Base-by-base conservation (phyloP, 1,284 basidiomycete species). In the Sanguinoderma infundibulare region DNA sequence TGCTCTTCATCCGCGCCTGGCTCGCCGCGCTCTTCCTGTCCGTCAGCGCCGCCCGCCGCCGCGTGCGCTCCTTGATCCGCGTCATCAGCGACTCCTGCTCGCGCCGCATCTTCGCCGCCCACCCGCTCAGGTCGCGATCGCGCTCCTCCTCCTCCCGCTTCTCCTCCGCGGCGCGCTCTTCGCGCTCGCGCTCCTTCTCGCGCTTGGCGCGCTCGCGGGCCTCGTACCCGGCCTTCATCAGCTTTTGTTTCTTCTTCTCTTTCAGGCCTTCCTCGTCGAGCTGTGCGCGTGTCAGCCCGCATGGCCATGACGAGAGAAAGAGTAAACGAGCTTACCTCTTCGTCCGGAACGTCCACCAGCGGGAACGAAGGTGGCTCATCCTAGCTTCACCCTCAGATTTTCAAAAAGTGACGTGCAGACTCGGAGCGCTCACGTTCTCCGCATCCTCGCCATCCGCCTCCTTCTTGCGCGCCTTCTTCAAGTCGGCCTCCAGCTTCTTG, bases 1-100 rank as follows among this genome's bases (percentile, higher is more conserved):
- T 98, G 65, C 86, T 95, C 79, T 98, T 98, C 97, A 99, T 99
- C 65, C 97, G 81, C 52, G 94, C 95, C 77, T 99, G 98, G 0
- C 96, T 91, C 5, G 95, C 96, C 3, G 96, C 92, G 67, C 94
- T 97, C 79, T 99, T 99, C 46, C 98, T 79, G 55, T 89, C 96
- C 17, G 86, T 90, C 50, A 99, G 78, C 50, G 96, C 95, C 6
- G 91, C 93, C 70, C 89, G 92, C 51, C 90, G 81, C 67, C 94
- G 83, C 56, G 88, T 89, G 42, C 97, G 83, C 42, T 95, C 94
- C 71, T 93, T 94, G 75, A 99, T 94, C 60, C 91, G 88, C 36
- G 76, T 82, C 79, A 99, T 95, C 36, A 96, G 78, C 5, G 83
- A 78, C 79, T 93, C 88, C 67, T 98, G 95, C 71, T 96, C 91